Evolutionary conservation across 306 rosid species (phyloP).

Genomic region (Prunus davidiana): DNA sequence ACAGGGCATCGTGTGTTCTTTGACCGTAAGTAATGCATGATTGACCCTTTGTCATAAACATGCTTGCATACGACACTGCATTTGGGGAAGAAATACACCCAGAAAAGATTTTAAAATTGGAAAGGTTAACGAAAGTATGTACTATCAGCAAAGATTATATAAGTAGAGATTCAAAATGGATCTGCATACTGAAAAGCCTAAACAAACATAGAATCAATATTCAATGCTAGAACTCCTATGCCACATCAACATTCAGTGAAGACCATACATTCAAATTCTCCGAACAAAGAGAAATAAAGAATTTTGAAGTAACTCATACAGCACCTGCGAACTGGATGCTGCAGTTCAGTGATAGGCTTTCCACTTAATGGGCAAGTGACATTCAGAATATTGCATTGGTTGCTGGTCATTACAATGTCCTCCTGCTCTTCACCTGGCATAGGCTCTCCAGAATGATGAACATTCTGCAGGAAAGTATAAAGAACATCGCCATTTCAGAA

Average conservation of each 20-base stretch:
- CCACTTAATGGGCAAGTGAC: conserved; percentile 75
- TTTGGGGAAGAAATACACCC: conserved; percentile 21
- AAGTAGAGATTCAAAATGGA: not conserved
- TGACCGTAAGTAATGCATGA: conserved; percentile 44
- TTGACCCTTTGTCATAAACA: conserved; percentile 57
- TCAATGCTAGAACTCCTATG: not conserved
- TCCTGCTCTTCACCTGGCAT: conserved; percentile 96
- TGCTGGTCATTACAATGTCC: conserved; percentile 85
- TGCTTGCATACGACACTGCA: conserved; percentile 79
- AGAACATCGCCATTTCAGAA: conserved; percentile 9
- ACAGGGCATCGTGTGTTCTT: conserved; percentile 57
- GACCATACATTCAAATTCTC: not conserved
- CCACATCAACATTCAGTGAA: not conserved
- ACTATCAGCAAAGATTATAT: not conserved
- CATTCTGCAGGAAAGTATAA: conserved; percentile 58
- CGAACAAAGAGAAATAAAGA: not conserved
- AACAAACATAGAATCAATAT: not conserved
- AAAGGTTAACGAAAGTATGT: not conserved
- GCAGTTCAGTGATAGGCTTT: conserved; percentile 67
- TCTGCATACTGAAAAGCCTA: not conserved
- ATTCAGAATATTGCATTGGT: conserved; percentile 67
- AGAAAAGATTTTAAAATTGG: not conserved
- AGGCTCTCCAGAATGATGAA: conserved; percentile 83
- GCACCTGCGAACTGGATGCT: conserved; percentile 88
- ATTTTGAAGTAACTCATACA: conserved; percentile 5